These are phyloP conservation scores for Didymella pomorum DNA, from an alignment of 2,329 filamentous ascomycete genomes.

Conservation along the genomic window DNA sequence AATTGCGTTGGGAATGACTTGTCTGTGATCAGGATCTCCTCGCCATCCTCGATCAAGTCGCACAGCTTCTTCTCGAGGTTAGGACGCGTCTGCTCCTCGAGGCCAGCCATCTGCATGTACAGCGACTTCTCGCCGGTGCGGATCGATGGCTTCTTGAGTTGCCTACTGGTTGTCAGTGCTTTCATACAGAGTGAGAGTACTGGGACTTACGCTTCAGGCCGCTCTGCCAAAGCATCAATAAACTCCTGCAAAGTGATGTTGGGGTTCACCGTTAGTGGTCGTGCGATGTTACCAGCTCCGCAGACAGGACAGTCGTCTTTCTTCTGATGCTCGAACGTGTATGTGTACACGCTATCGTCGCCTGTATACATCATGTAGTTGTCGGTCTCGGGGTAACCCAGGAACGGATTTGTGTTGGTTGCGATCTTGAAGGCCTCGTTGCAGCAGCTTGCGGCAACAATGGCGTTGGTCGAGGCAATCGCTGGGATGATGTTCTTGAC, in stretches of 20 bases:
- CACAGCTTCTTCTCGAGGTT: slow-evolving; percentile 81
- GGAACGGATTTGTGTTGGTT: slow-evolving; percentile 78
- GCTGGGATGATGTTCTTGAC: slow-evolving; percentile 99
- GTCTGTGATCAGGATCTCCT: slow-evolving; percentile 92
- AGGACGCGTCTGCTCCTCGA: slow-evolving; percentile 83
- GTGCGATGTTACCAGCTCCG: slow-evolving; percentile 72
- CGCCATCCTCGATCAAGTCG: slow-evolving; percentile 79
- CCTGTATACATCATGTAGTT: slow-evolving; percentile 99
- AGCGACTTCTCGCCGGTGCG: slow-evolving; percentile 82
- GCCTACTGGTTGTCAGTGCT: slow-evolving; percentile 51
- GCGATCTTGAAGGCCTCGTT: slow-evolving; percentile 97
- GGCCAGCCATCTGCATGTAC: slow-evolving; percentile 85
- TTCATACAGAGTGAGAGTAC: not conserved
- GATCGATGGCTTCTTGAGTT: slow-evolving; percentile 92
- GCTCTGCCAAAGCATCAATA: slow-evolving; percentile 80
- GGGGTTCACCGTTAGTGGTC: slow-evolving; percentile 75
- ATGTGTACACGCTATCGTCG: slow-evolving; percentile 94
- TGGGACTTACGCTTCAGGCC: slow-evolving; percentile 72
- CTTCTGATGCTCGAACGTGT: slow-evolving; percentile 94
- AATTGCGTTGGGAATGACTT: slow-evolving; percentile 82
- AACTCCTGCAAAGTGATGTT: slow-evolving; percentile 81
- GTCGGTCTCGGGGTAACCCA: slow-evolving; percentile 74
- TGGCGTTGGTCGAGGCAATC: slow-evolving; percentile 96
- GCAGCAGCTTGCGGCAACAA: slow-evolving; percentile 93
- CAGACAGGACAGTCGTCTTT: slow-evolving; percentile 96